Evolutionary conservation across 306 rosid species (phyloP).

Genomic region (Cucumis hystrix): DNA sequence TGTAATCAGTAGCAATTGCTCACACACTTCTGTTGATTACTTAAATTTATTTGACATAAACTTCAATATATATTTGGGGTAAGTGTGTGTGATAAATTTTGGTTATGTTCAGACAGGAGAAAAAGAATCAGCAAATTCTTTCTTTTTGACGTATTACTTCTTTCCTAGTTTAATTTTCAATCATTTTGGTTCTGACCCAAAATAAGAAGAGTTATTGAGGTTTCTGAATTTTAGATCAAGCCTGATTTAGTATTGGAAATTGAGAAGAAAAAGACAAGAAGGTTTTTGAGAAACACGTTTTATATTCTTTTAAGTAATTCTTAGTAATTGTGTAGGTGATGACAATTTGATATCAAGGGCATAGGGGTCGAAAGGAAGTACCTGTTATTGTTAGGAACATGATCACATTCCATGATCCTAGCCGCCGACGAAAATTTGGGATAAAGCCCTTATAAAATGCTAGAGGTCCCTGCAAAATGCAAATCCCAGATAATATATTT

Average conservation of each 20-base stretch:
- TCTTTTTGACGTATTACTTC: not conserved
- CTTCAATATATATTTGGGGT: too few relatives aligned
- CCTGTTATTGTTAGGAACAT: constrained; percentile 95
- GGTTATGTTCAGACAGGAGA: not conserved
- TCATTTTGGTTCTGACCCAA: not conserved
- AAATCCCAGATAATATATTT: not conserved
- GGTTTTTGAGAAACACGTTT: not conserved
- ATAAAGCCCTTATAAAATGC: constrained; percentile 97
- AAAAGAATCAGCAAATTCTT: not conserved
- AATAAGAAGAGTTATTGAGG: not conserved
- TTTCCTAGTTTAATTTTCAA: not conserved
- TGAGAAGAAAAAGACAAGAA: not conserved
- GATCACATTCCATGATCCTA: constrained; percentile 98
- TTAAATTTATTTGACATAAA: too few relatives aligned
- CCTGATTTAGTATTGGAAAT: not conserved
- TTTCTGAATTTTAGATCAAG: not conserved
- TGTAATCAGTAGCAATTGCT: too few relatives aligned
- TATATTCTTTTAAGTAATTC: not conserved
- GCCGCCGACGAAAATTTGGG: constrained; percentile 83
- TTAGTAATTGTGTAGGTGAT: not conserved
- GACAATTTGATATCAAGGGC: not conserved
- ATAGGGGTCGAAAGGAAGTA: constrained; percentile 8
- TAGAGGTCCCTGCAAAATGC: constrained; percentile 67
- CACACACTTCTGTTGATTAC: too few relatives aligned
- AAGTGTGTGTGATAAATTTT: not conserved